A percentile compares a stretch with the other conserved stretches of the same genome.
These are phyloP conservation scores for Botrytis fabae DNA, from an alignment of 2,329 filamentous ascomycete species.

Conservation along the genomic window DNA sequence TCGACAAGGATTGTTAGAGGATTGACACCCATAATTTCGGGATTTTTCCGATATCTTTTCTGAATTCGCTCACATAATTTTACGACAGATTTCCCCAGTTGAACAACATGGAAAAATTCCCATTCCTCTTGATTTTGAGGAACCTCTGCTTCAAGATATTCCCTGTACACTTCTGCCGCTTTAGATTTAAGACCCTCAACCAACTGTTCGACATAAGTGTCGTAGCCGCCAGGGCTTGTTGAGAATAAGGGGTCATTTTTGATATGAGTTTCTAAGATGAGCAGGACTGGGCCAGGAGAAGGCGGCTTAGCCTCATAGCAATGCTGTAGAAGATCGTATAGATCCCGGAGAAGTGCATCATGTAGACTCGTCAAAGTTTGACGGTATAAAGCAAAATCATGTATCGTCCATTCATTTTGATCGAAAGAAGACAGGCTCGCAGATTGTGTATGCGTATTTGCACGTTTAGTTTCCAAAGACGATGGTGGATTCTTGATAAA, in stretches of 20 bases:
- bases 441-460: slow-evolving; percentile 39
- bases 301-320: slow-evolving; percentile 89
- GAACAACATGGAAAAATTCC: slow-evolving; percentile 88
- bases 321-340: slow-evolving; percentile 83
- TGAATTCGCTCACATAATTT: slow-evolving; percentile 85
- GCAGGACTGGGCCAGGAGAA: slow-evolving; percentile 75
- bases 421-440: slow-evolving; percentile 56
- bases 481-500: slow-evolving; percentile 68
- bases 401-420: slow-evolving; percentile 64
- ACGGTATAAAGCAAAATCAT: slow-evolving; percentile 71
- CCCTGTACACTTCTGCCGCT: slow-evolving; percentile 77
- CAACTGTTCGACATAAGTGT: slow-evolving; percentile 71
- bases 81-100: slow-evolving; percentile 81
- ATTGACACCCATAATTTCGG: slow-evolving; percentile 77
- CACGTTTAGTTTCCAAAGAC: slow-evolving; percentile 58
- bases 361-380: slow-evolving; percentile 73
- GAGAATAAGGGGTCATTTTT: slow-evolving; percentile 75
- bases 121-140: slow-evolving; percentile 79
- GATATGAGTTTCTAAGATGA: slow-evolving; percentile 77
- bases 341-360: slow-evolving; percentile 79
- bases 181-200: slow-evolving; percentile 70
- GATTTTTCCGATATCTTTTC: slow-evolving; percentile 87
- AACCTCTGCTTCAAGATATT: slow-evolving; percentile 75
- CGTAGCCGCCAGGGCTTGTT: slow-evolving; percentile 66
- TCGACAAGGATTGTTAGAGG: slow-evolving; percentile 71